Base-by-base conservation (phyloP, 768 basidiomycete species). In the Auriscalpium vulgare region DNA sequence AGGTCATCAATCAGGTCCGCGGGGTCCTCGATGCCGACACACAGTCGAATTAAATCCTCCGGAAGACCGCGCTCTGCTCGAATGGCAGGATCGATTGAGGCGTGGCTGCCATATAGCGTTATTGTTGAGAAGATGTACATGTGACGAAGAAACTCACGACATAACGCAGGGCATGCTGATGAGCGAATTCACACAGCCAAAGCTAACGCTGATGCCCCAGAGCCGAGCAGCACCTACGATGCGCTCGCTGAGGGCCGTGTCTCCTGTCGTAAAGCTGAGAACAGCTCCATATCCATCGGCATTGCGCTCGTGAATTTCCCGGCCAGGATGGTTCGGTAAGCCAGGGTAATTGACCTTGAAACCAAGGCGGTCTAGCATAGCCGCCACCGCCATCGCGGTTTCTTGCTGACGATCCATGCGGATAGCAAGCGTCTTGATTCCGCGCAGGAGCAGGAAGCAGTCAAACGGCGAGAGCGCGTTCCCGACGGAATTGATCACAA, bases 111-210 rank as follows among this genome's bases (percentile, higher is more conserved):
- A 53, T 50, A 50, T 14, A 37, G 23, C 47, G 51, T 48, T 19
- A 51, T 47, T 52, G 56, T 34, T 53, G 44, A 51, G 37, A 44
- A 57, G 37, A 37, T 52, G 29, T 11, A 34, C 53, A 57, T 44
- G 37, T 4, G 19, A 2, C 45, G 14, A 13, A 29, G 38, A 58
- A 6, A 88, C 95, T 74, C 71, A 98, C 95, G 94, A 97, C 97
- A 99, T 98, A 64, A 92, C 84, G 69, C 97, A 98, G 38, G 97
- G 97, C 95, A 99, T 97, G 61, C 90, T 93, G 72, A 98, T 98
- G 69, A 99, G 69, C 66, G 91, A 93, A 75, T 99, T 99, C 58
- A 99, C 95, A 62, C 91, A 94, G 36, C 97, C 97, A 66, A 99
- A 99, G 68, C 91, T 94, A 64, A 99, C 97, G 59, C 88, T 92